These are phyloP conservation scores for Hsuehochloa calcarea DNA, from an alignment of 176 grass and related monocot species.

Conservation along the genomic window DNA sequence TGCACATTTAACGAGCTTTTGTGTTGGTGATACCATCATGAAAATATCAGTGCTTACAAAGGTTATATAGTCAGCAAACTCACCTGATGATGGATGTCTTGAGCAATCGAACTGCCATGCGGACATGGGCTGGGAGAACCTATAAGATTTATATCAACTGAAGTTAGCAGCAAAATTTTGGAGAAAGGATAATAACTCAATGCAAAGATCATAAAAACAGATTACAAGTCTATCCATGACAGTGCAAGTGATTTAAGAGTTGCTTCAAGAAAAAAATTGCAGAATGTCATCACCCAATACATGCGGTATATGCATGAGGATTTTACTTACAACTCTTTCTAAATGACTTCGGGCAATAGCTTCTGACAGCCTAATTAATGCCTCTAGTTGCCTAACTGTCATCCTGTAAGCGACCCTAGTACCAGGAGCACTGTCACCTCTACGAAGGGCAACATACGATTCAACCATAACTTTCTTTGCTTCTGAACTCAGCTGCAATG, in stretches of 20 bases:
- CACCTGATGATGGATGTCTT: constrained; percentile 97
- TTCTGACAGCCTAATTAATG: constrained; percentile 94
- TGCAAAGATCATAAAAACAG: neutral
- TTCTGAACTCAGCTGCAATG: constrained; percentile 80
- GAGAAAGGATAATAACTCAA: neutral
- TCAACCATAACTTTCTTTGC: constrained; percentile 85
- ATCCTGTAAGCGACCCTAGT: constrained; percentile 98
- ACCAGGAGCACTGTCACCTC: constrained; percentile 86
- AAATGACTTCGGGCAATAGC: constrained; percentile 91
- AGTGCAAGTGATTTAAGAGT: neutral
- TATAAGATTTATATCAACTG: constrained; percentile 29
- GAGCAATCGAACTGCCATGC: constrained; percentile 90
- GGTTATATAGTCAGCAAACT: constrained; percentile 3
- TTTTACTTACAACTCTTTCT: constrained; percentile 79
- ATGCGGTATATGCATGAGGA: neutral
- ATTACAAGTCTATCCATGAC: neutral
- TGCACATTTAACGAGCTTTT: constrained; percentile 38
- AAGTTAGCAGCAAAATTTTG: constrained; percentile 17
- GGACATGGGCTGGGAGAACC: constrained; percentile 88
- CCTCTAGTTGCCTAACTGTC: constrained; percentile 96
- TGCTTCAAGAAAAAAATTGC: neutral
- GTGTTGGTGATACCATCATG: constrained; percentile 9
- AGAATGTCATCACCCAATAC: neutral
- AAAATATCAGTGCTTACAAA: constrained; percentile 15
- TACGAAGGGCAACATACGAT: constrained; percentile 79